These are phyloP conservation scores for Linaria vulgaris DNA, from an alignment of 257 asterid species.

Conservation along the genomic window DNA sequence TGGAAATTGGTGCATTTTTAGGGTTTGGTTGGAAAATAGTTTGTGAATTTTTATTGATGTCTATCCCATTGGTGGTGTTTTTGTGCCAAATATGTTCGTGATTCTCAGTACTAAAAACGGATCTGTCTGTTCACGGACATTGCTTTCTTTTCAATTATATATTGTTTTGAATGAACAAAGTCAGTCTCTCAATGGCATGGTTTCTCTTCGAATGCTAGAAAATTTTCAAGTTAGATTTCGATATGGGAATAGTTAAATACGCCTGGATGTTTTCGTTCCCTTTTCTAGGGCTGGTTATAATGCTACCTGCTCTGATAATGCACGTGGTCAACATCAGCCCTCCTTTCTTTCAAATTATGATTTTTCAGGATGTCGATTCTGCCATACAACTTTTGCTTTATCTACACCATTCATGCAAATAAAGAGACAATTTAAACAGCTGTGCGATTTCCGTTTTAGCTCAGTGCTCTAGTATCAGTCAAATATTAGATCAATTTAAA, in stretches of 20 bases:
- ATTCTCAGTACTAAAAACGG: neutral
- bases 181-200: neutral
- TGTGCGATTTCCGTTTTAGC: neutral
- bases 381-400: neutral
- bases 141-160: neutral
- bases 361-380: neutral
- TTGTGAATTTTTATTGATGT: too few species aligned
- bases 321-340: slow-evolving; percentile 18
- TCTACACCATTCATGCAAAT: neutral
- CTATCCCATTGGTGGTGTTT: too few species aligned
- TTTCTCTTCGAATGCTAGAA: neutral
- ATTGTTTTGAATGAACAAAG: neutral
- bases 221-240: slow-evolving; percentile 9
- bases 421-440: neutral
- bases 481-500: neutral
- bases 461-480: neutral
- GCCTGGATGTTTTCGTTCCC: neutral
- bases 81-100: too few species aligned
- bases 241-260: slow-evolving; percentile 20
- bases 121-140: neutral
- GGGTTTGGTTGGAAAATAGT: too few species aligned
- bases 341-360: neutral
- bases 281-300: neutral
- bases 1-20: too few species aligned
- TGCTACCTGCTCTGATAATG: slow-evolving; percentile 21